These are phyloP conservation scores for Metschnikowia chrysomelidarum DNA, from an alignment of 805 yeast genomes.

Conservation along the genomic window DNA sequence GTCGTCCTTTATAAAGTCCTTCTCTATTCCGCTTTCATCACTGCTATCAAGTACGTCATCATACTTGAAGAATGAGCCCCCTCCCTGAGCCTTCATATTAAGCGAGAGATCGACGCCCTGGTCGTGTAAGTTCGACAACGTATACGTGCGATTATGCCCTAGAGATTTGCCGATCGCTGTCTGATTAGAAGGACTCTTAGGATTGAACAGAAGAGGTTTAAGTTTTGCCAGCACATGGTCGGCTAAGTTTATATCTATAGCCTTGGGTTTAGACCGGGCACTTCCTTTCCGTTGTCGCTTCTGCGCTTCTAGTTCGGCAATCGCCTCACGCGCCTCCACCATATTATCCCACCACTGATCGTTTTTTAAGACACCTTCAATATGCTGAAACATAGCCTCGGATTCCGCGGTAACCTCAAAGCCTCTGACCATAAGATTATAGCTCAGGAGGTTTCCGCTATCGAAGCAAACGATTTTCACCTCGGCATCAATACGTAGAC, in stretches of 20 bases:
- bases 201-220: constrained; percentile 19
- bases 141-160: constrained; percentile 40
- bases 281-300: constrained; percentile 18
- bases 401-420: constrained; percentile 34
- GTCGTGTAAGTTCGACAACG: constrained; percentile 66
- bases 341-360: constrained; percentile 88
- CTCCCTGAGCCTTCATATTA: constrained; percentile 61
- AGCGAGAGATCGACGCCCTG: constrained; percentile 68
- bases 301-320: constrained; percentile 34
- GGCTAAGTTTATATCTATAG: constrained; percentile 12
- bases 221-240: constrained; percentile 21
- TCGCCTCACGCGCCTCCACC: constrained; percentile 50
- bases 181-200: constrained; percentile 14
- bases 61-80: constrained; percentile 28
- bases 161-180: constrained; percentile 17
- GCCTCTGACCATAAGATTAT: constrained; percentile 79
- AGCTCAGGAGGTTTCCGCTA: constrained; percentile 54
- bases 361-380: constrained; percentile 50
- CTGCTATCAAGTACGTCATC: constrained; percentile 23
- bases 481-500: constrained; percentile 81
- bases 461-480: constrained; percentile 70
- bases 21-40: constrained; percentile 26
- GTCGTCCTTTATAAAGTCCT: constrained; percentile 14
- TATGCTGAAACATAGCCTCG: constrained; percentile 33
- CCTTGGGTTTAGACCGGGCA: constrained; percentile 3